Evolutionary conservation across 768 basidiomycete genomes (phyloP).

Genomic region (Crucibulum laeve): DNA sequence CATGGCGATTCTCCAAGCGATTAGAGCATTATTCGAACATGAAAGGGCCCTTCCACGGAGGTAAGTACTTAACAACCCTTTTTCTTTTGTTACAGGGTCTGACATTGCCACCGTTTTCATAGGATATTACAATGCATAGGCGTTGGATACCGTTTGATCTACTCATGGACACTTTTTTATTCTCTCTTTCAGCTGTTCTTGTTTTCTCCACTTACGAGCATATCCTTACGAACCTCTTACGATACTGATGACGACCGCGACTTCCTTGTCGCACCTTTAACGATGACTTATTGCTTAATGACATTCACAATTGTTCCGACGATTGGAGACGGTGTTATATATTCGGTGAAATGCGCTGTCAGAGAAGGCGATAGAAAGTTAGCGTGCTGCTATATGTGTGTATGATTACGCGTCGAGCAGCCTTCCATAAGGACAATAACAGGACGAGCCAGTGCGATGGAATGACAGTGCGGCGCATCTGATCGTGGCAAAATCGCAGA

Average conservation of each 20-base stretch:
- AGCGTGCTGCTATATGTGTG: too few relatives aligned
- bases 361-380: too few relatives aligned
- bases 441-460: too few relatives aligned
- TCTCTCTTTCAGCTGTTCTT: slow-evolving; percentile 21
- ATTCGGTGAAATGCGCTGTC: too few relatives aligned
- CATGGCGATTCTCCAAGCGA: slow-evolving; percentile 70
- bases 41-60: slow-evolving; percentile 60
- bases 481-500: slow-evolving; percentile 12
- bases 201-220: slow-evolving; percentile 23
- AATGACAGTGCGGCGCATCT: slow-evolving; percentile 13
- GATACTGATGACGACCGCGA: slow-evolving; percentile 23
- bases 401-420: too few relatives aligned
- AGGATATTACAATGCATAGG: slow-evolving; percentile 52
- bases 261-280: slow-evolving; percentile 13
- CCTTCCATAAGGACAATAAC: neutral
- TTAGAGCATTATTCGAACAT: slow-evolving; percentile 62
- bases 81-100: slow-evolving; percentile 13
- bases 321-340: too few relatives aligned
- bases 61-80: slow-evolving; percentile 33
- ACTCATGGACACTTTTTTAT: slow-evolving; percentile 20
- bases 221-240: slow-evolving; percentile 22
- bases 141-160: slow-evolving; percentile 12
- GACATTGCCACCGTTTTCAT: slow-evolving; percentile 16
- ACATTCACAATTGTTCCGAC: slow-evolving; percentile 9
- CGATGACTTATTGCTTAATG: slow-evolving; percentile 19